Evolutionary conservation across 2,329 filamentous ascomycete genomes (phyloP), one percentile per base, ranked within the genome.

Genomic region (Sphaerulina vaccinii): DNA sequence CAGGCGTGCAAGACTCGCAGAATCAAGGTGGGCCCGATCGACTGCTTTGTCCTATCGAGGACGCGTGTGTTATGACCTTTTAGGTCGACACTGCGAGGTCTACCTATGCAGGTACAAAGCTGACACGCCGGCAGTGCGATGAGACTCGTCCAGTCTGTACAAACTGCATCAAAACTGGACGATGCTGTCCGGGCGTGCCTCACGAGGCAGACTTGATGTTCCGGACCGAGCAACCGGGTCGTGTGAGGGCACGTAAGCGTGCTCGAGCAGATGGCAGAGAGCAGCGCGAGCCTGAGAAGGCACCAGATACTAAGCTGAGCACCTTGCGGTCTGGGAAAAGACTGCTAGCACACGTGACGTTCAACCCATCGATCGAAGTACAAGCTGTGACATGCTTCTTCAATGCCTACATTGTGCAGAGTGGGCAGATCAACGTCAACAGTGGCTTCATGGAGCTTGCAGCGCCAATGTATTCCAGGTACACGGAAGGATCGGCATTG

Each of bases 161-260:
- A 15, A 52, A 56, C 24, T 56, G 53, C 22, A 38, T 46, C 21
- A 52, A 46, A 36, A 56, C 40, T 29, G 45, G 45, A 13, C 45
- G 53, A 36, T 40, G 36, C n/a, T 56, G 53, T 36, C 53, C 53
- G 21, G 53, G 53, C 8, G 18, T 56, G 16, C 53, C 53, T n/a
- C 9, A 52, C 3, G 53, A 56, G 23, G 41, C 49, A 15, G 53
- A 56, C 32, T 35, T 56, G n/a, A 56, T 56, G 41, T 56, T 56
- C 23, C 49, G 53, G 8, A 37, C 44, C n/a, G 53, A 52, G 38
- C 32, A 41, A 6, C 53, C 45, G 19, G 49, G 49, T 18, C 13
- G 29, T 13, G 36, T 35, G 24, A 29, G 41, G 22, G 49, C 41
- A 21, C 27, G 39, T 13, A 50, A 49, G 40, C 44, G 33, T 13